Evolutionary conservation across 495 filamentous ascomycete species (phyloP).

Genomic region (Penicillium samsonianum): DNA sequence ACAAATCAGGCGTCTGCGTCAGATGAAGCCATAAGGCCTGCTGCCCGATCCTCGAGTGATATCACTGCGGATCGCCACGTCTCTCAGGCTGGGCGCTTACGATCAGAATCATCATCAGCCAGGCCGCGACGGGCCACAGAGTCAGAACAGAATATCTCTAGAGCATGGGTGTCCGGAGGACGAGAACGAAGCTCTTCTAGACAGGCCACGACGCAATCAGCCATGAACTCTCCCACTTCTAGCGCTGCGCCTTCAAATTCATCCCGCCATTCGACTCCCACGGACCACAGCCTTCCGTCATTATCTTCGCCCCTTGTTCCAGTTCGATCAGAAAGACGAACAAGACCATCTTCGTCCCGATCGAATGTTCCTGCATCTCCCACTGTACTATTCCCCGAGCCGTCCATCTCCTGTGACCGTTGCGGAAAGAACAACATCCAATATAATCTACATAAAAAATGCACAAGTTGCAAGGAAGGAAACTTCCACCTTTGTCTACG

Average conservation of each 20-base stretch:
- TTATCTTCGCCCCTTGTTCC: constrained; percentile 28
- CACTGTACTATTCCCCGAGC: constrained; percentile 61
- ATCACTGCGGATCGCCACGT: constrained; percentile 41
- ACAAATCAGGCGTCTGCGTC: constrained; percentile 40
- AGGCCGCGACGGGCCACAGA: constrained; percentile 41
- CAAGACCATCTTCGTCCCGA: constrained; percentile 39
- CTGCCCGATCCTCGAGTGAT: constrained; percentile 44
- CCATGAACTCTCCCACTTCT: constrained; percentile 25
- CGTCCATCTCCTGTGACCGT: constrained; percentile 67
- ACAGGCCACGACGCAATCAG: constrained; percentile 22
- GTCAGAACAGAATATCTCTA: constrained; percentile 39
- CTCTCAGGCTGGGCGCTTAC: constrained; percentile 29
- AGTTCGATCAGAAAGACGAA: constrained; percentile 28
- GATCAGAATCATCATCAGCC: constrained; percentile 30
- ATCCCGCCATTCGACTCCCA: constrained; percentile 12
- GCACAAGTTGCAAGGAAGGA: constrained; percentile 65
- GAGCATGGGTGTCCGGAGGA: constrained; percentile 33
- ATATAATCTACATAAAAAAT: constrained; percentile 80
- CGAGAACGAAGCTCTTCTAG: constrained; percentile 30
- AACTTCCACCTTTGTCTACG: constrained; percentile 73
- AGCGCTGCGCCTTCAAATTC: constrained; percentile 8
- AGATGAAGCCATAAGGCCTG: constrained; percentile 39
- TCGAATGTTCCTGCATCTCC: constrained; percentile 32
- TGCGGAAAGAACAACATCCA: constrained; percentile 70
- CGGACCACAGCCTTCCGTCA: constrained; percentile 9